These are phyloP conservation scores for Lepiota subincarnata DNA, from an alignment of 768 basidiomycete genomes.

Conservation along the genomic window DNA sequence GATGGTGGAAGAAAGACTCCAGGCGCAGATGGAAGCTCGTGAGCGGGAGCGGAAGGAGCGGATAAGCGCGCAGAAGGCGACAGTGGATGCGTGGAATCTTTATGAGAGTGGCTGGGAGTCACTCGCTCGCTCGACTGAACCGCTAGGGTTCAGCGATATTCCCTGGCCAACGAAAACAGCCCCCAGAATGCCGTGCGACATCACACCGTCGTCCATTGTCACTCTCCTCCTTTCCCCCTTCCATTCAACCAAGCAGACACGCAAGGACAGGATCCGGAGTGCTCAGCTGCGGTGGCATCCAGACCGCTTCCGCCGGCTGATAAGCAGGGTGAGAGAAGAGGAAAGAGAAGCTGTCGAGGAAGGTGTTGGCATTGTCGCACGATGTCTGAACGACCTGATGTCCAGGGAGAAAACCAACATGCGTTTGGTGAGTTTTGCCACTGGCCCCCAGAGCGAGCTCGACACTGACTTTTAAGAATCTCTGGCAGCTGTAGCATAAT, in stretches of 20 bases:
- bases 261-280: conserved; percentile 61
- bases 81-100: conserved; percentile 51
- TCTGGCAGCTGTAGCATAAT: background rate
- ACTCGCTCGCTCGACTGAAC: conserved; percentile 40
- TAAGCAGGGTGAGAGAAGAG: conserved; percentile 45
- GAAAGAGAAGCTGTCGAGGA: conserved; percentile 55
- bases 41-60: conserved; percentile 44
- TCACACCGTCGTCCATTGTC: conserved; percentile 51
- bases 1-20: conserved; percentile 44
- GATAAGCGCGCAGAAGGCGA: conserved; percentile 37
- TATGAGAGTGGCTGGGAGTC: conserved; percentile 68
- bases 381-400: conserved; percentile 66
- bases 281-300: conserved; percentile 81
- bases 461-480: too few relatives aligned
- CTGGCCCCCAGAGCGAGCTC: too few relatives aligned
- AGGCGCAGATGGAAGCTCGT: conserved; percentile 30
- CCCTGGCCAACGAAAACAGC: conserved; percentile 63
- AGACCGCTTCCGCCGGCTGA: conserved; percentile 62
- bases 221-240: conserved; percentile 60
- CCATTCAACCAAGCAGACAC: conserved; percentile 55
- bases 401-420: conserved; percentile 28
- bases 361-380: conserved; percentile 60
- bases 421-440: conserved; percentile 11
- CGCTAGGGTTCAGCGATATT: conserved; percentile 54
- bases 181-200: conserved; percentile 42